Evolutionary conservation across 192 early-diverging fungal species (phyloP).

Genomic region (Linnemannia exigua): DNA sequence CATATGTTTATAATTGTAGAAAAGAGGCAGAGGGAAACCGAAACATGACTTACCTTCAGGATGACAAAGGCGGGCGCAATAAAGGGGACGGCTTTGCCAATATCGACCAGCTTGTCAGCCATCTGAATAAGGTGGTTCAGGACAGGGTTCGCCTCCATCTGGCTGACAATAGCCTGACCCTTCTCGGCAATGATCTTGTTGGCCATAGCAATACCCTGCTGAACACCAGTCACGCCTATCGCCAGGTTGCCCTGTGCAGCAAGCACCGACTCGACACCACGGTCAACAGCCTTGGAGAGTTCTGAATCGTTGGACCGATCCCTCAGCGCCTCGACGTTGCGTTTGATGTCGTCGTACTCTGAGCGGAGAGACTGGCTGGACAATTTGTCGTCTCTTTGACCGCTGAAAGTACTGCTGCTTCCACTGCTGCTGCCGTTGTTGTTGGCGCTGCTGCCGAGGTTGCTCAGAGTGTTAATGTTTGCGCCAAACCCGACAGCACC

Average conservation of each 20-base stretch:
- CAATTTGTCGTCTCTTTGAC: neutral
- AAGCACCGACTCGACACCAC: neutral
- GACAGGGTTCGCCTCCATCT: slow-evolving; percentile 45
- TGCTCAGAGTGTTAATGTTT: neutral
- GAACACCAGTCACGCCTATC: neutral
- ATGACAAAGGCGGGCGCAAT: slow-evolving; percentile 67
- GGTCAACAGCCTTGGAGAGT: neutral
- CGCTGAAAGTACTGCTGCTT: neutral
- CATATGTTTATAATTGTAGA: too few relatives aligned
- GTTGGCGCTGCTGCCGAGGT: neutral
- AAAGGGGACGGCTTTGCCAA: slow-evolving; percentile 63
- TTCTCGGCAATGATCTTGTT: slow-evolving; percentile 15
- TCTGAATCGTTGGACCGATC: neutral
- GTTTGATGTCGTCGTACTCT: slow-evolving; percentile 18
- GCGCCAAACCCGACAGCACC: neutral
- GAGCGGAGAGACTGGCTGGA: slow-evolving; percentile 11
- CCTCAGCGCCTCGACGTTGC: slow-evolving; percentile 18
- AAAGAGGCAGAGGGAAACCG: neutral
- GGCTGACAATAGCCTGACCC: neutral
- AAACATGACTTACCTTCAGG: slow-evolving; percentile 46
- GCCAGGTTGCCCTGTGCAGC: slow-evolving; percentile 1
- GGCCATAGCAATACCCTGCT: slow-evolving; percentile 19
- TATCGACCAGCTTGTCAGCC: slow-evolving; percentile 58
- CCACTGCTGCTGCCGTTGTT: neutral
- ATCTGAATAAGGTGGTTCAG: slow-evolving; percentile 50